Percentiles rank a stretch among this genome's conserved stretches.
Conservation (phyloP, 495 filamentous ascomycete species). For the Pyrenula aspistea region DNA sequence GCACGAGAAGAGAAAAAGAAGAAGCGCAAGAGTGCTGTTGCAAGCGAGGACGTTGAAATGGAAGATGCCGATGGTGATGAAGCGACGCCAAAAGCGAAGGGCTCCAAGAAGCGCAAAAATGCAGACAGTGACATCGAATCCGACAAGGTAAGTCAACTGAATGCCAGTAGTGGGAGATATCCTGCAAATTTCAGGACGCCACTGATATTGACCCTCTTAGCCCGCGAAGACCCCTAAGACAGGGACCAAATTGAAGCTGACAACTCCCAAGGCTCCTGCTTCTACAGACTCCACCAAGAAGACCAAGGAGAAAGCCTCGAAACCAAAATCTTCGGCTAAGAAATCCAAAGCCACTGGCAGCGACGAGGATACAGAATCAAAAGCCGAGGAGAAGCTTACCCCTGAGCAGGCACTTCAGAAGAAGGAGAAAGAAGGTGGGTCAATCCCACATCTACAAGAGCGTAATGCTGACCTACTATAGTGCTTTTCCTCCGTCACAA, state of each 20-base stretch:
- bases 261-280: constrained; percentile 36
- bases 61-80: constrained; percentile 47
- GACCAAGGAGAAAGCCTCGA: constrained; percentile 41
- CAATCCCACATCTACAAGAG: neutral
- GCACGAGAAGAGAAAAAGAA: constrained; percentile 41
- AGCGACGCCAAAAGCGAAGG: constrained; percentile 39
- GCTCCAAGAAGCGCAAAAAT: constrained; percentile 57
- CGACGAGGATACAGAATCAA: constrained; percentile 32
- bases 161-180: neutral
- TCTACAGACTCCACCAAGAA: constrained; percentile 31
- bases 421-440: constrained; percentile 56
- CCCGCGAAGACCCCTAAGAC: constrained; percentile 50
- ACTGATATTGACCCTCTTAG: constrained; percentile 16
- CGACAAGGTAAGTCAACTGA: constrained; percentile 42
- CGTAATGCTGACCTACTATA: constrained; percentile 5
- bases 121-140: constrained; percentile 53
- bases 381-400: constrained; percentile 41
- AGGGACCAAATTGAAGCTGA: constrained; percentile 39
- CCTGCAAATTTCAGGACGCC: neutral
- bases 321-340: constrained; percentile 42
- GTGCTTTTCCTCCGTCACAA: constrained; percentile 81
- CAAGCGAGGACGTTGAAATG: constrained; percentile 62
- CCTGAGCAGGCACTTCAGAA: constrained; percentile 51
- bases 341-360: constrained; percentile 27
- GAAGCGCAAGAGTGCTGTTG: constrained; percentile 45